Evolutionary conservation across 768 basidiomycete species (phyloP).

Genomic region (Phanerochaete sordida): DNA sequence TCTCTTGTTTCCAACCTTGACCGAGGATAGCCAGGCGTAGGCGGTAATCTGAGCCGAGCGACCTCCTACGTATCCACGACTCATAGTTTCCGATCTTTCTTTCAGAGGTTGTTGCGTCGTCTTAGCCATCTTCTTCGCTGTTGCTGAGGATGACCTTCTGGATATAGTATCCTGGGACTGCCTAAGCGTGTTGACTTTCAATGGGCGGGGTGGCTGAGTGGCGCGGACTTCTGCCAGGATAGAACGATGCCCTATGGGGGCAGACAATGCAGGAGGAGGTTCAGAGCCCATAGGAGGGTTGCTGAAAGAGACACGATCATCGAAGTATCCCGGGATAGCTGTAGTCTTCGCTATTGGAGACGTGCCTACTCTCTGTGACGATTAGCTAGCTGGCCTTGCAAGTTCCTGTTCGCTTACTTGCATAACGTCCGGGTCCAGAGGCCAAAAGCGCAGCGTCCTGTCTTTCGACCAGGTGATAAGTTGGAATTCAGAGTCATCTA

Average conservation of each 20-base stretch:
- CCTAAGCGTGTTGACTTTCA: conserved; percentile 6
- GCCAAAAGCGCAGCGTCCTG: conserved; percentile 88
- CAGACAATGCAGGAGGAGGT: conserved; percentile 49
- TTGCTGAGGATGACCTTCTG: conserved; percentile 29
- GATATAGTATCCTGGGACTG: conserved; percentile 10
- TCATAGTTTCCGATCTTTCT: conserved; percentile 37
- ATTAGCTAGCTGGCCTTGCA: neutral
- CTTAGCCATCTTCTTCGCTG: conserved; percentile 13
- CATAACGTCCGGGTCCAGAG: conserved; percentile 67
- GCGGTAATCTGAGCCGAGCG: conserved; percentile 59
- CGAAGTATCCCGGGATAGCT: conserved; percentile 14
- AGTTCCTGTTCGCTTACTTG: conserved; percentile 40
- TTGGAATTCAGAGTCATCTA: conserved; percentile 50
- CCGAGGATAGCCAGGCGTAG: conserved; percentile 68
- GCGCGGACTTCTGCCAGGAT: conserved; percentile 74
- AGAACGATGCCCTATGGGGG: conserved; percentile 60
- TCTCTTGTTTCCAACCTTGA: conserved; percentile 56
- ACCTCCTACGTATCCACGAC: conserved; percentile 45
- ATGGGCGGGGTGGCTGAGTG: conserved; percentile 31
- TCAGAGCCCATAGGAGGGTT: conserved; percentile 37
- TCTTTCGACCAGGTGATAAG: conserved; percentile 87
- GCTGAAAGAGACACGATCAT: conserved; percentile 47
- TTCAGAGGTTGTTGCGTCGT: conserved; percentile 11
- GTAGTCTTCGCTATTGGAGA: conserved; percentile 12
- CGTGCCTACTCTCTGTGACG: conserved; percentile 25